Conservation (phyloP, 2,329 filamentous ascomycete genomes). For the Atkinsonella texensis region DNA sequence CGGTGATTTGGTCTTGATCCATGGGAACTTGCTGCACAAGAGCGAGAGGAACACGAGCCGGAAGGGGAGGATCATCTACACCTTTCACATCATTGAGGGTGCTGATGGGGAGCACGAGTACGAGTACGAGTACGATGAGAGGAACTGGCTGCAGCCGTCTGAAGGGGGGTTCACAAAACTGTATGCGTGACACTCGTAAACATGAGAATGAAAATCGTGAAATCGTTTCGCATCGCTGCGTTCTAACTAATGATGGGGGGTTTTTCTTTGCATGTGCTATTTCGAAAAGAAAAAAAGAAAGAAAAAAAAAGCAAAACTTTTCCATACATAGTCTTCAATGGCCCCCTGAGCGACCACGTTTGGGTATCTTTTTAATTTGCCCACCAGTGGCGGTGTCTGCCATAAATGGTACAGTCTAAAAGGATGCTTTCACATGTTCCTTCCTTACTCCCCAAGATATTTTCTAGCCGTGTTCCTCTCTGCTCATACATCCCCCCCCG, state of each 20-base stretch:
- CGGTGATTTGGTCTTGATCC: slow-evolving; percentile 82
- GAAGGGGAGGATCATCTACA: slow-evolving; percentile 90
- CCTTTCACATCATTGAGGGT: slow-evolving; percentile 92
- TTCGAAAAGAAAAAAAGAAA: not conserved
- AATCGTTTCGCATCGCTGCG: not conserved
- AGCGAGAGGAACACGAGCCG: slow-evolving; percentile 82
- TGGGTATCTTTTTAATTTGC: slow-evolving; percentile 7
- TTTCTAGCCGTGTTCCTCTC: not conserved
- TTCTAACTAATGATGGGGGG: not conserved
- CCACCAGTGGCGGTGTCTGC: slow-evolving; percentile 4
- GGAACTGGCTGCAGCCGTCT: slow-evolving; percentile 90
- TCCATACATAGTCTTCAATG: slow-evolving; percentile 3
- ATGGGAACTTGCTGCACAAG: slow-evolving; percentile 92
- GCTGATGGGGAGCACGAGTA: slow-evolving; percentile 44
- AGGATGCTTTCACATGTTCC: not conserved
- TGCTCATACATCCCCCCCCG: slow-evolving; percentile 3
- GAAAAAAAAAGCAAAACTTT: not conserved
- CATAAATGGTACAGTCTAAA: slow-evolving; percentile 9
- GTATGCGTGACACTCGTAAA: slow-evolving; percentile 21
- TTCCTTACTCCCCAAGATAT: not conserved
- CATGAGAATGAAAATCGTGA: no score
- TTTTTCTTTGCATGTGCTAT: not conserved
- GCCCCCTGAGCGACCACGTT: not conserved
- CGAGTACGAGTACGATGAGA: slow-evolving; percentile 54
- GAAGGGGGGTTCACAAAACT: slow-evolving; percentile 65